A percentile compares a stretch with the other conserved stretches of the same genome.
Conservation (phyloP, 371 early-diverging fungal species). For the Mortierella polycephala region DNA sequence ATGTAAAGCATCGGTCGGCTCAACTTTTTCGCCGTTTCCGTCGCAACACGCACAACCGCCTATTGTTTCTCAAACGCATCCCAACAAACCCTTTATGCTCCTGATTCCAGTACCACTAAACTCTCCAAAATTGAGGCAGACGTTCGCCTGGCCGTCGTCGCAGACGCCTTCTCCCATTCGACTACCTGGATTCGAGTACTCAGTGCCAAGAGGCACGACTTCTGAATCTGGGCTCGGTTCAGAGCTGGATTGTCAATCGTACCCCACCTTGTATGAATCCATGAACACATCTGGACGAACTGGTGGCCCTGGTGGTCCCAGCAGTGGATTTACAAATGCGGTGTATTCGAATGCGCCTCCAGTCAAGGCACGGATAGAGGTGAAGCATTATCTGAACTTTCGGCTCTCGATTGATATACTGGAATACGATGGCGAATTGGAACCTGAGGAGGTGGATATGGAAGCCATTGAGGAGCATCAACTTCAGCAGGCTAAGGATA, state of each 20-base stretch:
- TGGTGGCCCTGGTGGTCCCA: background rate
- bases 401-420: slow-evolving; percentile 42
- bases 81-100: slow-evolving; percentile 29
- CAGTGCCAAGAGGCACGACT: background rate
- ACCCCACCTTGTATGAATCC: background rate
- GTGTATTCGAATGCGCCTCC: background rate
- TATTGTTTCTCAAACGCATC: background rate
- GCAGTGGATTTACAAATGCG: background rate
- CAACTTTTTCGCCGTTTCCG: background rate
- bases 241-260: slow-evolving; percentile 15
- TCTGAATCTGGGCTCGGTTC: slow-evolving; percentile 1
- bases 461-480: slow-evolving; percentile 25
- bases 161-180: slow-evolving; percentile 15
- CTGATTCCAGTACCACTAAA: slow-evolving; percentile 35
- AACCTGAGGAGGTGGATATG: slow-evolving; percentile 28
- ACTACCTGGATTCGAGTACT: background rate
- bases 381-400: slow-evolving; percentile 40
- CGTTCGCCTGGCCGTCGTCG: slow-evolving; percentile 37
- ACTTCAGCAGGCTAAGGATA: slow-evolving; percentile 12
- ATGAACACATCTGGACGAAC: background rate
- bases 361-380: slow-evolving; percentile 31
- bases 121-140: slow-evolving; percentile 35
- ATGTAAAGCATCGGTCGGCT: background rate
- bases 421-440: slow-evolving; percentile 46
- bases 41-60: background rate